Percentiles rank a stretch among this genome's conserved stretches.
Conservation (phyloP, 2,329 filamentous ascomycete species). For the Hymenoscyphus albidus region DNA sequence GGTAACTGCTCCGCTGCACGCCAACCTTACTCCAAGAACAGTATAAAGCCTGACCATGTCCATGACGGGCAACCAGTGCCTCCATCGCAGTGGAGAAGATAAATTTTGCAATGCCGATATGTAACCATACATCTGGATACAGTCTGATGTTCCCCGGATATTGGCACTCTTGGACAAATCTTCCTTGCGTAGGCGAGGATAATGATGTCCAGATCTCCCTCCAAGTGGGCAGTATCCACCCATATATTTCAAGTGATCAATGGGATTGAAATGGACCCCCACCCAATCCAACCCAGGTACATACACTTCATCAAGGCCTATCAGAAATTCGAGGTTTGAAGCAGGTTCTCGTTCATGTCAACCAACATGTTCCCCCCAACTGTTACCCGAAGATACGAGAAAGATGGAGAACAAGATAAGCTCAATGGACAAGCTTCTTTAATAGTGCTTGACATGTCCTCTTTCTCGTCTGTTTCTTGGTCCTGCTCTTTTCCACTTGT, state of each 20-base stretch:
- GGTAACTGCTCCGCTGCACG: neutral
- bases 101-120: neutral
- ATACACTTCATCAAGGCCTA: neutral
- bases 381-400: neutral
- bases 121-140: neutral
- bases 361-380: neutral
- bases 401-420: slow-evolving; percentile 4
- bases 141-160: neutral
- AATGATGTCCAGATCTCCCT: neutral
- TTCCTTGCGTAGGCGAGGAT: neutral
- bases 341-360: neutral
- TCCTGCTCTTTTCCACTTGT: neutral
- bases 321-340: neutral
- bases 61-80: neutral
- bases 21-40: neutral
- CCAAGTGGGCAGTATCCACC: no score
- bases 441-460: neutral
- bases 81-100: neutral
- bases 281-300: neutral
- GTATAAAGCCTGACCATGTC: neutral
- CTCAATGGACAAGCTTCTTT: neutral
- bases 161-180: neutral
- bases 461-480: neutral
- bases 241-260: no score
- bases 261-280: no score